These are phyloP conservation scores for Antrodiella citrinella DNA, from an alignment of 768 basidiomycete genomes.

Conservation along the genomic window DNA sequence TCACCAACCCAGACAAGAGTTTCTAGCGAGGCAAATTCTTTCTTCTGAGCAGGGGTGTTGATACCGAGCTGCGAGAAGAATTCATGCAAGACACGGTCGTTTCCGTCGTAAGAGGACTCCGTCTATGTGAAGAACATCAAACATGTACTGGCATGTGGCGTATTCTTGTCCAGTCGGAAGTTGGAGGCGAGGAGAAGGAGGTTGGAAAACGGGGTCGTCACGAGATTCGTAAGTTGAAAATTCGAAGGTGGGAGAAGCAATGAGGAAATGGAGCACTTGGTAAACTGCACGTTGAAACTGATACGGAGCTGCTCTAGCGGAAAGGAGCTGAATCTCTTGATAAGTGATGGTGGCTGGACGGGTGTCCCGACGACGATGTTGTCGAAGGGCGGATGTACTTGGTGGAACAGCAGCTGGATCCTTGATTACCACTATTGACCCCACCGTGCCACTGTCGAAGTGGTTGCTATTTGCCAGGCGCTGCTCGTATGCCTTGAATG, in stretches of 20 bases:
- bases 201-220: constrained; percentile 2
- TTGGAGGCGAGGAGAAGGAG: constrained; percentile 5
- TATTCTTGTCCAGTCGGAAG: constrained; percentile 7
- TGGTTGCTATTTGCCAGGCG: constrained; percentile 26
- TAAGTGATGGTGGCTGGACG: no score
- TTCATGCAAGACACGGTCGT: neutral
- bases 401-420: constrained; percentile 1
- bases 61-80: constrained; percentile 17
- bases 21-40: constrained; percentile 8
- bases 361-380: no score
- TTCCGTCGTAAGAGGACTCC: constrained; percentile 10
- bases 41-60: neutral
- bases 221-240: constrained; percentile 7
- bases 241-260: constrained; percentile 6
- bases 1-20: constrained; percentile 29
- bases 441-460: constrained; percentile 30
- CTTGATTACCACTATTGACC: constrained; percentile 15
- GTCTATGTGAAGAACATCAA: constrained; percentile 5
- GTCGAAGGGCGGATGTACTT: no score
- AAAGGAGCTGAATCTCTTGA: constrained; percentile 5
- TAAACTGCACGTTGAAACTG: neutral
- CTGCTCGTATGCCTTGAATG: constrained; percentile 30
- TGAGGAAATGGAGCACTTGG: constrained; percentile 4
- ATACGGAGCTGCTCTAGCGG: neutral
- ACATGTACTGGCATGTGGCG: constrained; percentile 5